Conservation (phyloP, 2,329 filamentous ascomycete species). For the Pezicula radicicola region DNA sequence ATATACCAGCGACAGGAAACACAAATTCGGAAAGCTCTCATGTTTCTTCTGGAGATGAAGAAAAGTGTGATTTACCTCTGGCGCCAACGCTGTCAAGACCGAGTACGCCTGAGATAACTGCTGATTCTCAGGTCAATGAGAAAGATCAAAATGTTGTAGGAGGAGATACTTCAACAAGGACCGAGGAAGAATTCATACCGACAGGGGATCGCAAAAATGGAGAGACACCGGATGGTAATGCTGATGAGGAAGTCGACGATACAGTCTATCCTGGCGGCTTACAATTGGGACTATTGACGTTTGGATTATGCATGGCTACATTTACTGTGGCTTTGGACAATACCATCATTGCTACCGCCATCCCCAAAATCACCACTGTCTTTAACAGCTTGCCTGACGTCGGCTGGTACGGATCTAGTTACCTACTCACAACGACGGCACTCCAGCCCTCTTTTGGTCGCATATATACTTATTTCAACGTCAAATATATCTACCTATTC, state of each 20-base stretch:
- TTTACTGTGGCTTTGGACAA: conserved; percentile 45
- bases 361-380: conserved; percentile 37
- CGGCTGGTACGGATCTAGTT: conserved; percentile 35
- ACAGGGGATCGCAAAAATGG: background rate
- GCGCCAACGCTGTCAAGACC: background rate
- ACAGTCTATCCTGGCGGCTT: conserved; percentile 22
- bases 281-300: conserved; percentile 36
- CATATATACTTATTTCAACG: conserved; percentile 32
- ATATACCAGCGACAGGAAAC: background rate
- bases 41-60: background rate
- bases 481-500: conserved; percentile 28
- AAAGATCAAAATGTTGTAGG: background rate
- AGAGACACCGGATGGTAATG: conserved; percentile 7
- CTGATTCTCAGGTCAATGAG: background rate
- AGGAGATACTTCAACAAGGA: background rate
- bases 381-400: conserved; percentile 36
- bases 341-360: conserved; percentile 34
- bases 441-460: conserved; percentile 29
- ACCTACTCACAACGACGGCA: conserved; percentile 34
- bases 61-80: background rate
- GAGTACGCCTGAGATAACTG: background rate
- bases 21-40: background rate
- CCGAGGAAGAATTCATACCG: background rate
- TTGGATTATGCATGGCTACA: conserved; percentile 44
- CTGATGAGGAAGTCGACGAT: conserved; percentile 13